Percentiles rank a stretch among this genome's conserved stretches.
Conservation (phyloP, 2,329 filamentous ascomycete species). For the Rhexocercosporidium sp. region DNA sequence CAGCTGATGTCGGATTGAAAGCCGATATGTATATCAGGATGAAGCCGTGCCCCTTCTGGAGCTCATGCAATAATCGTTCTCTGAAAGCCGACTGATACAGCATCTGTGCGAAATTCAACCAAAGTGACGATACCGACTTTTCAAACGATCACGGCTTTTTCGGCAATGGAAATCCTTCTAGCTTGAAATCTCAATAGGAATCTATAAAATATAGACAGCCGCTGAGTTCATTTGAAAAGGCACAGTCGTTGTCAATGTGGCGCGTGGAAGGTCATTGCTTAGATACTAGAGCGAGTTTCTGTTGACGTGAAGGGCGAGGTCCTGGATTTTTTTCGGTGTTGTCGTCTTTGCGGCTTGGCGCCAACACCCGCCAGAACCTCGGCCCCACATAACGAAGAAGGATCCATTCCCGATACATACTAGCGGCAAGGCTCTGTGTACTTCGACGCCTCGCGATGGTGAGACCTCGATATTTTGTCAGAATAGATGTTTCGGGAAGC, state of each 20-base stretch:
- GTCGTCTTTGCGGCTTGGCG: conserved; percentile 9
- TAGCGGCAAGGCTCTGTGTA: neutral
- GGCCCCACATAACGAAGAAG: neutral
- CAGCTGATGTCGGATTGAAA: conserved; percentile 16
- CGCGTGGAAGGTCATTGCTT: neutral
- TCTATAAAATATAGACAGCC: neutral
- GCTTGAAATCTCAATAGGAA: neutral
- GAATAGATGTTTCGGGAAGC: conserved; percentile 31
- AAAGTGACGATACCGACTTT: neutral
- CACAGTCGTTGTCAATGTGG: neutral
- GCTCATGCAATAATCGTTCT: conserved; percentile 28
- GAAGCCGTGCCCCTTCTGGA: conserved; percentile 34
- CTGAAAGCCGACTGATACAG: neutral
- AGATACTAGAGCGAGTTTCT: neutral
- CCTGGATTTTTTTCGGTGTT: conserved; percentile 13
- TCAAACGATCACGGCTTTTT: neutral
- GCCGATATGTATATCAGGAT: conserved; percentile 37
- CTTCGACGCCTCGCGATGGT: neutral
- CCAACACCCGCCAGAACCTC: neutral
- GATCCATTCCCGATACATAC: neutral
- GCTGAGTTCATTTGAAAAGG: neutral
- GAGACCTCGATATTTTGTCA: conserved; percentile 10
- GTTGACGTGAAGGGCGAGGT: neutral
- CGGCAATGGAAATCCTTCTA: neutral
- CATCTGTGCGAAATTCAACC: conserved; percentile 8